These are phyloP conservation scores for Staphylotrichum longicolle DNA, from an alignment of 495 filamentous ascomycete genomes.

Conservation along the genomic window DNA sequence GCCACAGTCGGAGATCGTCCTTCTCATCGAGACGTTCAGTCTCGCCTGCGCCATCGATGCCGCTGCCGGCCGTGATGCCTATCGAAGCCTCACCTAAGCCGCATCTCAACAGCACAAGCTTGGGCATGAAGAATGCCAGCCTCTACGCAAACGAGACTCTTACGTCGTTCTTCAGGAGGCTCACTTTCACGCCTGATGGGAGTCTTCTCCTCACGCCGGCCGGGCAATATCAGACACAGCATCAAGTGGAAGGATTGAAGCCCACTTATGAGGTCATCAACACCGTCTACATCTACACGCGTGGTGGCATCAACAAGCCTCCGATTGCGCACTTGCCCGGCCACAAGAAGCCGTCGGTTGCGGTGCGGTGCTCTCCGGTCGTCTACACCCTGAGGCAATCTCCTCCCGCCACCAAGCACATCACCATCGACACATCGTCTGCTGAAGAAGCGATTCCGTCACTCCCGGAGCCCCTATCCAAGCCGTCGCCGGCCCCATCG, in stretches of 20 bases:
- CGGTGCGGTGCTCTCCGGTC: constrained; percentile 88
- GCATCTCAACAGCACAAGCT: constrained; percentile 49
- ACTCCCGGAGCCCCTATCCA: constrained; percentile 77
- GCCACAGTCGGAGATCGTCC: constrained; percentile 89
- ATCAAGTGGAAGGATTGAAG: constrained; percentile 67
- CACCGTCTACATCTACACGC: constrained; percentile 96
- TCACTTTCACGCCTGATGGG: constrained; percentile 94
- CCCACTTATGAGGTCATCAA: constrained; percentile 84
- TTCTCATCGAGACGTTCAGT: constrained; percentile 92
- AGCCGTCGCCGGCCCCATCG: constrained; percentile 52
- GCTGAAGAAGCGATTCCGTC: constrained; percentile 77
- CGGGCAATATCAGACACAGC: constrained; percentile 86
- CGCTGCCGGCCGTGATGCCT: constrained; percentile 94
- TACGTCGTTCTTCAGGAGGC: constrained; percentile 92
- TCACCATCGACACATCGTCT: constrained; percentile 91
- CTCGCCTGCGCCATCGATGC: constrained; percentile 93
- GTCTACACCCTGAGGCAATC: constrained; percentile 76
- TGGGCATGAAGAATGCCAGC: constrained; percentile 77
- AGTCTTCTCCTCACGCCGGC: constrained; percentile 94
- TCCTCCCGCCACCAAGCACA: constrained; percentile 70
- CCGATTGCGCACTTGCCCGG: constrained; percentile 97
- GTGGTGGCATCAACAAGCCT: constrained; percentile 94
- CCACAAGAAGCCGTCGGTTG: constrained; percentile 97
- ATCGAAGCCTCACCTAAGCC: constrained; percentile 84
- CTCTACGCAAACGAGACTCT: constrained; percentile 98